These are phyloP conservation scores for Lentinula sp. DNA, from an alignment of 768 basidiomycete genomes.

Conservation along the genomic window DNA sequence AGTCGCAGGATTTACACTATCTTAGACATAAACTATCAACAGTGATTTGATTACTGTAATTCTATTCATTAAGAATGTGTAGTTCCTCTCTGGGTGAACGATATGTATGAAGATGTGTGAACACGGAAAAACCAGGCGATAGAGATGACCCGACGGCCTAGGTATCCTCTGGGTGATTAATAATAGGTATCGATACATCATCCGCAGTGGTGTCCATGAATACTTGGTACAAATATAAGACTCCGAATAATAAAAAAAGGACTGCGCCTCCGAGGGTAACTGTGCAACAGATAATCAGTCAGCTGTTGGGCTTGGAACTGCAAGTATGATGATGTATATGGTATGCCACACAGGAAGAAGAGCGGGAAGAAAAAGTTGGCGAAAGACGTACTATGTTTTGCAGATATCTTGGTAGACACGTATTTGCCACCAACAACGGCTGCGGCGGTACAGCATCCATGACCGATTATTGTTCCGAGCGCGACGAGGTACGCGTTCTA, in stretches of 20 bases:
- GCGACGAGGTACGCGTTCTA: conserved; percentile 93
- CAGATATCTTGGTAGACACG: conserved; percentile 89
- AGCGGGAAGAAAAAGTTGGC: background rate
- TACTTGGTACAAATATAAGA: conserved; percentile 72
- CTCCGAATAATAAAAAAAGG: conserved; percentile 79
- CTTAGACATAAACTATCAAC: too few species aligned
- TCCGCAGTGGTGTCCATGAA: conserved; percentile 17
- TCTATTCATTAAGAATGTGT: too few species aligned
- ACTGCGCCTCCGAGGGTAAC: conserved; percentile 79
- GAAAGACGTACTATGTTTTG: conserved; percentile 74
- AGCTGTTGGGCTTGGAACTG: background rate
- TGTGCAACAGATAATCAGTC: conserved; percentile 18
- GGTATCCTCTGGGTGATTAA: background rate
- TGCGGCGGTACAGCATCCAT: conserved; percentile 78
- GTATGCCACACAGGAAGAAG: background rate
- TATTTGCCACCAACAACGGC: conserved; percentile 94
- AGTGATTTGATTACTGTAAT: too few species aligned
- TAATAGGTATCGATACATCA: conserved; percentile 7
- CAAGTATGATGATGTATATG: too few species aligned
- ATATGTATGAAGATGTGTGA: too few species aligned
- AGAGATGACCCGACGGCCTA: background rate
- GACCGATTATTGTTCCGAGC: conserved; percentile 85
- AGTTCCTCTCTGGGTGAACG: too few species aligned
- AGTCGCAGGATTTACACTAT: too few species aligned
- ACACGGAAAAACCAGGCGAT: too few species aligned